phyloP scores from a whole-genome alignment of 2,329 filamentous ascomycete genomes.

The Zelopaecilomyces penicillatus region DNA sequence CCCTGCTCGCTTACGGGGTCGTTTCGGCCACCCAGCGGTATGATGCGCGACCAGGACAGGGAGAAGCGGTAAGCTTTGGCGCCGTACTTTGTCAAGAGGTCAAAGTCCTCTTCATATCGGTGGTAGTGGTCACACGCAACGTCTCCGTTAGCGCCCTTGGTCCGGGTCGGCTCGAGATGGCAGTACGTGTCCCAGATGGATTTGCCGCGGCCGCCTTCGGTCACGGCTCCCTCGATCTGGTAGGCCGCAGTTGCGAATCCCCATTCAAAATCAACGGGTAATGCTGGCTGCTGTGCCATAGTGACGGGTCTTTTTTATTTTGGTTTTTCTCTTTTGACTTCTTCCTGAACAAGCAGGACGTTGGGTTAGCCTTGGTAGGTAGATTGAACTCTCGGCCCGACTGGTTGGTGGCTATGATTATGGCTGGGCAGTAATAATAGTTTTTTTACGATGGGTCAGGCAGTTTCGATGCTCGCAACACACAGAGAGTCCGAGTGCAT shows the following conservation, averaged over 20 bases:
- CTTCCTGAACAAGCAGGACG: no score
- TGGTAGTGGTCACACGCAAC: constrained; percentile 38
- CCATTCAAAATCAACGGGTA: constrained; percentile 30
- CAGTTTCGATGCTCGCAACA: no score
- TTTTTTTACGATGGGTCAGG: no score
- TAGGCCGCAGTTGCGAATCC: constrained; percentile 35
- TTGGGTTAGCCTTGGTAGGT: no score
- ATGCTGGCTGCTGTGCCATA: constrained; percentile 10
- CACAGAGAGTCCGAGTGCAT: no score
- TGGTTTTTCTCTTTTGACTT: no score
- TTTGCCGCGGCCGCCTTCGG: constrained; percentile 30
- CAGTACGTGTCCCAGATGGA: constrained; percentile 36
- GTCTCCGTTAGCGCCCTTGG: constrained; percentile 36
- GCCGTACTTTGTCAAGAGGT: constrained; percentile 47
- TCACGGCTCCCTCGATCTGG: constrained; percentile 37
- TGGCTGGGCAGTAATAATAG: no score
- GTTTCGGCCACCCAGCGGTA: constrained; percentile 53
- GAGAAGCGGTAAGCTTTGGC: constrained; percentile 57
- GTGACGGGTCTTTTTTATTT: neutral
- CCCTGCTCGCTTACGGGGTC: constrained; percentile 56
- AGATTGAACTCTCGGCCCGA: no score
- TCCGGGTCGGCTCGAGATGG: constrained; percentile 31
- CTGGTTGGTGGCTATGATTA: no score
- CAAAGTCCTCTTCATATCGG: constrained; percentile 44
- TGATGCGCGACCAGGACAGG: constrained; percentile 57